Percentiles rank a stretch among this genome's conserved stretches.
Evolutionary conservation across 345 rosid species (phyloP).

Genomic region (Linum usitatissimum): DNA sequence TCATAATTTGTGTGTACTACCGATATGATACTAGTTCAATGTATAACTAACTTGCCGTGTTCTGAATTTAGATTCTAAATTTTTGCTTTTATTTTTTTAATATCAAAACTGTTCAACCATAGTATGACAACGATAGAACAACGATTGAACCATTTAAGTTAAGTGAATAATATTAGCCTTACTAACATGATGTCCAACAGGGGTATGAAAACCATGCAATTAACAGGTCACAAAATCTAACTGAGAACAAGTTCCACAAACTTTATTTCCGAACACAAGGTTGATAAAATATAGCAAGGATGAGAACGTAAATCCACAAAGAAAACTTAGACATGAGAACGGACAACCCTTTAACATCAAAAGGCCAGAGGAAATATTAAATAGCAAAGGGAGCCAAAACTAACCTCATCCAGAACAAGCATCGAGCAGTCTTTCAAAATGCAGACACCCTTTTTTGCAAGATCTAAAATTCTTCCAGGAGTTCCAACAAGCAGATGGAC

Average conservation of each 20-base stretch:
- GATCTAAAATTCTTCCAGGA: slow-evolving; percentile 96
- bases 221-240: neutral
- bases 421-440: slow-evolving; percentile 84
- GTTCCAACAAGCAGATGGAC: slow-evolving; percentile 97
- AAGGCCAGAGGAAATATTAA: neutral
- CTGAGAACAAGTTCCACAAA: neutral
- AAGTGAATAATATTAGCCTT: too few relatives aligned
- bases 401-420: slow-evolving; percentile 98
- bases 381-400: neutral
- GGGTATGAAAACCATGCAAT: too few relatives aligned
- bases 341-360: neutral
- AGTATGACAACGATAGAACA: too few relatives aligned
- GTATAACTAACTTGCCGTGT: too few relatives aligned
- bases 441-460: slow-evolving; percentile 90
- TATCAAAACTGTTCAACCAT: too few relatives aligned
- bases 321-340: neutral
- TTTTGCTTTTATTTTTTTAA: too few relatives aligned
- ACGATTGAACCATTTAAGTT: too few relatives aligned
- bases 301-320: neutral
- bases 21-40: too few relatives aligned
- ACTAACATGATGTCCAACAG: too few relatives aligned
- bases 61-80: too few relatives aligned
- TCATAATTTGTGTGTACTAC: too few relatives aligned
- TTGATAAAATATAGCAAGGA: neutral
- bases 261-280: too few relatives aligned